Evolutionary conservation across 192 early-diverging fungal genomes (phyloP).

Genomic region (Coemansia asiatica): DNA sequence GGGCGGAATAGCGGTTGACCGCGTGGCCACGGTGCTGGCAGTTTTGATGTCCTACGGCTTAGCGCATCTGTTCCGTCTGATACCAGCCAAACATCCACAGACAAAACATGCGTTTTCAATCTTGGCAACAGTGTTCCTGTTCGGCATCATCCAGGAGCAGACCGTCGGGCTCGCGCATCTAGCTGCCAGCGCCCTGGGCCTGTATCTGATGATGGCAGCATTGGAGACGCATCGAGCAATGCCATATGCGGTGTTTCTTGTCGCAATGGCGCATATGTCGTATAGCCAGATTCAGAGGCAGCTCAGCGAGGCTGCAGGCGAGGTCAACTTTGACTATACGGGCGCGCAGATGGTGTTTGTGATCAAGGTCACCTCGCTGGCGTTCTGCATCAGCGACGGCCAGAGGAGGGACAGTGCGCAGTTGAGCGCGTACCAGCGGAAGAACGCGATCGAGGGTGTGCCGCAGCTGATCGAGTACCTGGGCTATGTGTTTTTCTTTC

Average conservation of each 20-base stretch:
- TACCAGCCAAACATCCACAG: slow-evolving; percentile 54
- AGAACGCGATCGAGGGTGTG: slow-evolving; percentile 59
- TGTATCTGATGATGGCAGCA: slow-evolving; percentile 57
- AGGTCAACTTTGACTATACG: slow-evolving; percentile 76
- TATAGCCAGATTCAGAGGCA: slow-evolving; percentile 55
- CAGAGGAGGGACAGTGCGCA: slow-evolving; percentile 36
- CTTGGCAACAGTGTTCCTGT: slow-evolving; percentile 54
- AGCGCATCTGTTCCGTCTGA: slow-evolving; percentile 57
- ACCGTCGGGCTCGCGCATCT: slow-evolving; percentile 62
- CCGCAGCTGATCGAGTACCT: slow-evolving; percentile 77
- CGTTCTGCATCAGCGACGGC: slow-evolving; percentile 82
- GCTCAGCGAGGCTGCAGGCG: slow-evolving; percentile 27
- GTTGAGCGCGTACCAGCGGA: slow-evolving; percentile 64
- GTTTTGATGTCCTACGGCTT: slow-evolving; percentile 61
- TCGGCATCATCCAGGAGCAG: slow-evolving; percentile 59
- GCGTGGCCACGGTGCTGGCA: slow-evolving; percentile 58
- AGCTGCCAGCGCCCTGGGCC: slow-evolving; percentile 48
- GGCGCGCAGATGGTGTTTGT: slow-evolving; percentile 93
- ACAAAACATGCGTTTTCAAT: slow-evolving; percentile 64
- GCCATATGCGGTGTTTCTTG: slow-evolving; percentile 61
- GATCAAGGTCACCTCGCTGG: slow-evolving; percentile 89
- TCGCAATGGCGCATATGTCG: slow-evolving; percentile 68
- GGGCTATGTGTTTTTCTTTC: slow-evolving; percentile 90
- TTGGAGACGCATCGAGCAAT: slow-evolving; percentile 47
- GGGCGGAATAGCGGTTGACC: slow-evolving; percentile 60